phyloP scores from a whole-genome alignment of 2,329 filamentous ascomycete species.

The Pseudodiploospora longispora region DNA sequence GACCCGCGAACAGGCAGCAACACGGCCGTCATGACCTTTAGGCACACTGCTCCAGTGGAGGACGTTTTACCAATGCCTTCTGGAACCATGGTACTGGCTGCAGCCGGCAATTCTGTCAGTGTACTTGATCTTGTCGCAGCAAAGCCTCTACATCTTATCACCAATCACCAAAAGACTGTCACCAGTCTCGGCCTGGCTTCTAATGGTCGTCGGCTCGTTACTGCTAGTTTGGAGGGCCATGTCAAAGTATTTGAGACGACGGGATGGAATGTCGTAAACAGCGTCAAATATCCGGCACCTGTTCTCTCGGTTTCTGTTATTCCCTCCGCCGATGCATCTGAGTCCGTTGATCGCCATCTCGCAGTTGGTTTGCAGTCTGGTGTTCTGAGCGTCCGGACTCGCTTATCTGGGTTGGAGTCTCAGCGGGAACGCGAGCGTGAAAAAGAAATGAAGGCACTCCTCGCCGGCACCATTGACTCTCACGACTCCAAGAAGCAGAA shows the following conservation, averaged over 20 bases:
- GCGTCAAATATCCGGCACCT: conserved; percentile 85
- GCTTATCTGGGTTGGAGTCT: conserved; percentile 77
- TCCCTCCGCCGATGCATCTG: conserved; percentile 24
- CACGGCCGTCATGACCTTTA: conserved; percentile 79
- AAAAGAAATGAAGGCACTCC: conserved; percentile 75
- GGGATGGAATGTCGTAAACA: conserved; percentile 93
- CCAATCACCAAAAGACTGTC: conserved; percentile 96
- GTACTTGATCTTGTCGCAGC: conserved; percentile 90
- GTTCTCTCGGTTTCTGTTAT: conserved; percentile 79
- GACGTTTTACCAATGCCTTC: conserved; percentile 79
- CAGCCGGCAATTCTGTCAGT: conserved; percentile 78
- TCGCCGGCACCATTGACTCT: conserved; percentile 69
- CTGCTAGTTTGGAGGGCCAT: conserved; percentile 86
- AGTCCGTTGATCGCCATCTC: conserved; percentile 78
- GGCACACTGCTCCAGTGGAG: conserved; percentile 85
- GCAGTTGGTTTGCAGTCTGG: conserved; percentile 93
- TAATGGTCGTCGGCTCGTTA: conserved; percentile 71
- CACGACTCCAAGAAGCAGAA: conserved; percentile 66
- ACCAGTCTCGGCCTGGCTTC: conserved; percentile 79
- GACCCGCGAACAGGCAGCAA: conserved; percentile 67
- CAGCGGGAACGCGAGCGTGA: conserved; percentile 66
- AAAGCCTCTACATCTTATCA: conserved; percentile 76
- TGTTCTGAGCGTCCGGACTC: conserved; percentile 80
- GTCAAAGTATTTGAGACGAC: conserved; percentile 95
- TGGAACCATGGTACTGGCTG: conserved; percentile 77